Base-by-base conservation (phyloP, 2,329 filamentous ascomycete genomes). In the Elsinoe perseae region DNA sequence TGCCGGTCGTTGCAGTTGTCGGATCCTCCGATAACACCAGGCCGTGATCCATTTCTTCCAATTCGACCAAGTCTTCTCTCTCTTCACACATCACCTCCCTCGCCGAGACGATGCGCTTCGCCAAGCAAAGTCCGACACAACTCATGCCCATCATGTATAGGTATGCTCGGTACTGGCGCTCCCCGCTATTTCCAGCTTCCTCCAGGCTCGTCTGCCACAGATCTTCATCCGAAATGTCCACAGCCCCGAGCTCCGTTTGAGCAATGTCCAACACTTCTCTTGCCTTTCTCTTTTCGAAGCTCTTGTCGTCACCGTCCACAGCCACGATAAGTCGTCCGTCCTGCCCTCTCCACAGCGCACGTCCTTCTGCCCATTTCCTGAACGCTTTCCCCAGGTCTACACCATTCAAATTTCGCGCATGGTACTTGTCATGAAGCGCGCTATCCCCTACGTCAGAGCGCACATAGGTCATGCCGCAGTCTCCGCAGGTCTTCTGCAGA, bases 381-480 rank as follows among this genome's bases (percentile, higher is more conserved):
- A 83, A 80, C 16, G 76, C 73, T 65, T 80, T 82, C 16, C 78
- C 77, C 32, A 85, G 72, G 61, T 84, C 80, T 18, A 85, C 77
- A 1, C 83, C 83, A 21, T 79, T 77, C 2, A 77, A 71, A 61
- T 82, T 80, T 70, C 80, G 79, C 32, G 79, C 77, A 65, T 86
- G 83, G 61, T 81, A 86, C 60, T 81, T 82, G 61, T 79, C 78
- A 64, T 86, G 83, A 55, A 86, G 64, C 5, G 76, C 77, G n/a
- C 75, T 72, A 62, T 86, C 83, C 63, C 84, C 81, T 5, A 73
- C 69, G 50, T 79, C 79, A 0, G 82, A 84, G 3, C 81, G 79
- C 30, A 82, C 76, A 62, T 85, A 86, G 54, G 83, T 80, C 83
- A 86, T 86, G 1, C 80, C 80, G 62, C 83, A 86, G 2, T 71